These are phyloP conservation scores for Irpex sp. DNA, from an alignment of 1,284 basidiomycete species.

Conservation along the genomic window DNA sequence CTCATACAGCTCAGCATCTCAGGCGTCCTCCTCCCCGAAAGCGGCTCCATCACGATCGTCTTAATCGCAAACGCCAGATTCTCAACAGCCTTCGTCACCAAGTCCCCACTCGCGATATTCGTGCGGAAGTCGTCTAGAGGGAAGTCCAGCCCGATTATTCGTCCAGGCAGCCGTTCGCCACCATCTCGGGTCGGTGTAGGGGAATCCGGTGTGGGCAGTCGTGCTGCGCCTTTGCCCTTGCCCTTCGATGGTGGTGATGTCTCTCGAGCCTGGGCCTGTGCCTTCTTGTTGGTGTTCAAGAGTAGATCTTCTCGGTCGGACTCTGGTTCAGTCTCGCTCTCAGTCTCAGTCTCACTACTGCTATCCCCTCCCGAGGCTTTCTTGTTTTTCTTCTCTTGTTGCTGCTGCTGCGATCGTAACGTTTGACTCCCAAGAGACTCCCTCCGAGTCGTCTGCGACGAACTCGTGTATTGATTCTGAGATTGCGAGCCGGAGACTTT, in stretches of 20 bases:
- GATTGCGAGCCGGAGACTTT: slow-evolving; percentile 21
- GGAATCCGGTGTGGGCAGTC: background rate
- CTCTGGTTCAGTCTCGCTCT: slow-evolving; percentile 27
- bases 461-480: slow-evolving; percentile 4
- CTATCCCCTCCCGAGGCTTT: slow-evolving; percentile 26
- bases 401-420: slow-evolving; percentile 4
- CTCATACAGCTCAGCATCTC: slow-evolving; percentile 76
- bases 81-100: slow-evolving; percentile 79
- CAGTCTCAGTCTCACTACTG: slow-evolving; percentile 33
- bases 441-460: background rate
- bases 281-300: background rate
- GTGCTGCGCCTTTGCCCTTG: background rate
- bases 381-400: slow-evolving; percentile 23
- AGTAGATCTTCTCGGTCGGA: slow-evolving; percentile 6
- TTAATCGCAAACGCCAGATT: slow-evolving; percentile 70
- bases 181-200: slow-evolving; percentile 18
- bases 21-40: slow-evolving; percentile 57
- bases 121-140: slow-evolving; percentile 76
- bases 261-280: too few relatives aligned
- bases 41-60: slow-evolving; percentile 68
- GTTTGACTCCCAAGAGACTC: background rate
- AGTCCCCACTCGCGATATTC: slow-evolving; percentile 67
- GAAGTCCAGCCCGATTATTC: slow-evolving; percentile 69
- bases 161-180: slow-evolving; percentile 40
- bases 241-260: background rate